A percentile compares a stretch with the other conserved stretches of the same genome.
Evolutionary conservation across 2,329 filamentous ascomycete genomes (phyloP).

Genomic region (Penicillium digitatum): DNA sequence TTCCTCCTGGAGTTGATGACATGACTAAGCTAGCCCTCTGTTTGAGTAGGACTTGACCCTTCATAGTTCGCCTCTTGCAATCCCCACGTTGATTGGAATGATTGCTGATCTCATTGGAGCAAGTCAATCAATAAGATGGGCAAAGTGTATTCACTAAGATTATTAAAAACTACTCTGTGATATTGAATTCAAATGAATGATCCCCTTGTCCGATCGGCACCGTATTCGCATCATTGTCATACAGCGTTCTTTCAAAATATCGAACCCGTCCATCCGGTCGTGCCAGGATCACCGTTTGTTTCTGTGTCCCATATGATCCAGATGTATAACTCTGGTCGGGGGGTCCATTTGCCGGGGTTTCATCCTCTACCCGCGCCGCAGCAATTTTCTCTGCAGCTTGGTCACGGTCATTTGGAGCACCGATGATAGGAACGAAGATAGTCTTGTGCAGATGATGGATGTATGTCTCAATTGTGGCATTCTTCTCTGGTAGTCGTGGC

Average conservation of each 20-base stretch:
- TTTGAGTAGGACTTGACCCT: no score
- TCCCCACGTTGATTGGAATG: no score
- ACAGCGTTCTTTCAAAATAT: slow-evolving; percentile 62
- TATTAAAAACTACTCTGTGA: slow-evolving; percentile 1
- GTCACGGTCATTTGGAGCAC: slow-evolving; percentile 43
- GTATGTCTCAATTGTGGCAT: slow-evolving; percentile 52
- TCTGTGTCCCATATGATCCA: slow-evolving; percentile 61
- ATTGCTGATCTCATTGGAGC: no score
- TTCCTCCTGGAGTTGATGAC: no score
- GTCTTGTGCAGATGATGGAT: slow-evolving; percentile 55
- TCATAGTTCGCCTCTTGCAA: no score
- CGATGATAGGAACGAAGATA: slow-evolving; percentile 58
- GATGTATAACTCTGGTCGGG: slow-evolving; percentile 35
- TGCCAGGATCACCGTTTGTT: slow-evolving; percentile 60
- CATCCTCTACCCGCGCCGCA: slow-evolving; percentile 26
- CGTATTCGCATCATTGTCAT: slow-evolving; percentile 50
- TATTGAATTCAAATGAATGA: slow-evolving; percentile 36
- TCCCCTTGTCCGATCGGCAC: slow-evolving; percentile 49
- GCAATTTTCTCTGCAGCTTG: slow-evolving; percentile 37
- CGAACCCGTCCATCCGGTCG: slow-evolving; percentile 52
- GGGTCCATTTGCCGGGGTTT: slow-evolving; percentile 20
- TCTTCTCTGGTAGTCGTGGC: slow-evolving; percentile 48
- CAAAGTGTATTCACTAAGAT: neutral
- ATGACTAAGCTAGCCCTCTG: no score
- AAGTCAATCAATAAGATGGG: neutral